These are phyloP conservation scores for Pinus tabuliformis DNA, from an alignment of 75 land plant genomes.

Conservation along the genomic window DNA sequence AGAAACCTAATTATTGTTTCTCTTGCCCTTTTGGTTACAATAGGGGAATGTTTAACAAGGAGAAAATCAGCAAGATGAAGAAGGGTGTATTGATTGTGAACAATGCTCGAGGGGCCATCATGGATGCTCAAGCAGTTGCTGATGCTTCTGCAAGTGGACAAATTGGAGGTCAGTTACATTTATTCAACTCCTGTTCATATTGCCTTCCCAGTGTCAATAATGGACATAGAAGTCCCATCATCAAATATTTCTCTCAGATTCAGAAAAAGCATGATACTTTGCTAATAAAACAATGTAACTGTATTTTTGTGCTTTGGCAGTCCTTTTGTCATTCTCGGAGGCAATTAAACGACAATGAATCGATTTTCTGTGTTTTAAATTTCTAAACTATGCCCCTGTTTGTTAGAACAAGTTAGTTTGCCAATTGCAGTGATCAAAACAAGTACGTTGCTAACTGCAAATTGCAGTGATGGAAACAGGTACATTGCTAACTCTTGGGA, in stretches of 20 bases:
- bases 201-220: no score
- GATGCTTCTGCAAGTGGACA: slow-evolving; percentile 89
- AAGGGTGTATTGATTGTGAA: slow-evolving; percentile 89
- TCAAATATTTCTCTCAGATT: no score
- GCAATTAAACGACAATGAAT: no score
- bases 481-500: no score
- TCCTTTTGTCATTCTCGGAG: no score
- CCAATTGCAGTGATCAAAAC: background rate
- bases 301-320: no score
- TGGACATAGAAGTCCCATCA: no score
- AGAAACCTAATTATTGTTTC: slow-evolving; percentile 1
- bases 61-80: slow-evolving; percentile 74
- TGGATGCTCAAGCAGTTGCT: slow-evolving; percentile 85
- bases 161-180: slow-evolving; percentile 58
- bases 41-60: slow-evolving; percentile 83
- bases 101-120: slow-evolving; percentile 95
- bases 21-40: background rate
- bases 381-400: background rate
- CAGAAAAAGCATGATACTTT: no score
- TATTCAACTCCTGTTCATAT: no score
- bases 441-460: no score
- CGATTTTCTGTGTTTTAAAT: background rate
- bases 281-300: no score
- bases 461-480: no score
- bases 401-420: background rate